phyloP scores from a whole-genome alignment of 352 stramenopile genomes.

The Pythium myriotylum region DNA sequence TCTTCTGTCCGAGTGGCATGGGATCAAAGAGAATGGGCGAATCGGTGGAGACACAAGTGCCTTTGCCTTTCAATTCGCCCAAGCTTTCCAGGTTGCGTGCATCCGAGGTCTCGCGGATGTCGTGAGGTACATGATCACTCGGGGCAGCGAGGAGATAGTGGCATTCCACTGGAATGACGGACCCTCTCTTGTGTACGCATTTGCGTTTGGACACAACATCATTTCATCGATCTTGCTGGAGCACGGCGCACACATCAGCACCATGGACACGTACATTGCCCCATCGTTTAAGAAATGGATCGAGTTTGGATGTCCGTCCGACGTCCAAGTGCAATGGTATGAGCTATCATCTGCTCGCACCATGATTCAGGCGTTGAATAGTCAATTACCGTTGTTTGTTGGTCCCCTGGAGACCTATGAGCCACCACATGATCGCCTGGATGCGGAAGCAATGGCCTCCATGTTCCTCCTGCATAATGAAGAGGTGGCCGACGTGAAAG shows the following conservation, averaged over 20 bases:
- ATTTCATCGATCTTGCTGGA: constrained; percentile 36
- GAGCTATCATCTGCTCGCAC: constrained; percentile 17
- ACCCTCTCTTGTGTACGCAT: constrained; percentile 56
- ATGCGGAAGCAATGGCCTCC: constrained; percentile 18
- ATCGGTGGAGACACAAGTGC: constrained; percentile 34
- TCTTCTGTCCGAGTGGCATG: constrained; percentile 54
- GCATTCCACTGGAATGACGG: constrained; percentile 67
- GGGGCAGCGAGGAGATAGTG: constrained; percentile 56
- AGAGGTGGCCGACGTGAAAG: too few species aligned
- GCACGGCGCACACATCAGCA: constrained; percentile 52
- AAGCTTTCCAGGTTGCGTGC: constrained; percentile 63
- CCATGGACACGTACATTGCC: constrained; percentile 48
- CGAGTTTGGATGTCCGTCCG: constrained; percentile 45
- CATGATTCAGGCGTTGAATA: not conserved
- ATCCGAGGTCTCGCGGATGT: constrained; percentile 49
- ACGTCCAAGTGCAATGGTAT: constrained; percentile 38
- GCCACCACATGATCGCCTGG: constrained; percentile 8
- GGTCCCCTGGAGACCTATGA: constrained; percentile 32
- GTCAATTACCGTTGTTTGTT: constrained; percentile 5
- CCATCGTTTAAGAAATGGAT: constrained; percentile 70
- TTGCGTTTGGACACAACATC: constrained; percentile 59
- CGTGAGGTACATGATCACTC: constrained; percentile 51
- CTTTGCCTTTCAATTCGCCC: constrained; percentile 74
- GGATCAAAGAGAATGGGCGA: constrained; percentile 41
- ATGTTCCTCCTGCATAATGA: constrained; percentile 20